Evolutionary conservation across 164 flowering plant species (phyloP), one percentile per base, ranked within the genome.

Genomic region (Vitis cinerea): DNA sequence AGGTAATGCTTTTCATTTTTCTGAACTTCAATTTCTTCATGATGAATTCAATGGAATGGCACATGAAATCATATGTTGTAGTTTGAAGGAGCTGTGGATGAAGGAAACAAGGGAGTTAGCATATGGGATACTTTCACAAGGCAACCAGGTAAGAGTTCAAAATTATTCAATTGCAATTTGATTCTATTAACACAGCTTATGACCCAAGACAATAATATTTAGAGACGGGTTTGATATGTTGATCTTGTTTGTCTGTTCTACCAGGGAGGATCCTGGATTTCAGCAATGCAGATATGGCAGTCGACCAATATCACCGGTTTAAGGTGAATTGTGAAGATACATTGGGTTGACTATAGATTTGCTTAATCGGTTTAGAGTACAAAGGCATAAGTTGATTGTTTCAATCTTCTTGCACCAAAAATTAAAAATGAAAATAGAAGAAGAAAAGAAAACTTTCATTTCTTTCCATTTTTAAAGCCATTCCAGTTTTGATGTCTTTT

Each of bases 51-150:
- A 19, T 16, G 16, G 19, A 9, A 19, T 19, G 0, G 10, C 9
- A 23, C 27, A 23, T 23, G 27, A 29, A 23, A 59, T 17, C 29
- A 60, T 59, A 16, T 59, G 58, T 57, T 19, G 27, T 56, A 93
- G 97, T 91, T 85, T 81, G 97, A 91, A 84, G 98, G 98, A 67
- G 98, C 97, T 59, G 97, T 80, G 0, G 58, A 79, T 70, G 97
- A 91, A 80, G 98, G 95, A 72, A 82, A 91, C 56, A 89, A 79
- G 67, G 97, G 98, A 66, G 72, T 59, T 17, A 90, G 90, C 75
- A 91, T 91, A 69, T 93, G 97, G 98, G 97, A 93, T 65, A 86
- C 90, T 44, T 93, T 93, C 81, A 71, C 83, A 10, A 79, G 72
- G 69, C 69, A 67, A 64, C 88, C 89, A 61, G 92, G 94, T 89